These are phyloP conservation scores for Aspergillus sp. DNA, from an alignment of 2,329 filamentous ascomycete genomes.

Conservation along the genomic window DNA sequence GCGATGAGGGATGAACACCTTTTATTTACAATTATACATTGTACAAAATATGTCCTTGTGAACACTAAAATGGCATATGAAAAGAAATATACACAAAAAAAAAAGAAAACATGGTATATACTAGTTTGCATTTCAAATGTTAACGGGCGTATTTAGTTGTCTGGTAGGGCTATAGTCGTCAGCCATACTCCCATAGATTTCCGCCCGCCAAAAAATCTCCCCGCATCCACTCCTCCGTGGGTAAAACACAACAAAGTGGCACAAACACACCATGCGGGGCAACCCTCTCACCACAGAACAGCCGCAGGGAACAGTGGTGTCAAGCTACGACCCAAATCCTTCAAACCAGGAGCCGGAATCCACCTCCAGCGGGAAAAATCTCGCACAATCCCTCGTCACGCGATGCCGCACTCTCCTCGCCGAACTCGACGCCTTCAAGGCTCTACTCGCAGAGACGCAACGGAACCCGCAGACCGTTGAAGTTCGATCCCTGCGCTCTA, in stretches of 20 bases:
- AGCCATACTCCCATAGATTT: neutral
- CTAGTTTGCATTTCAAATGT: neutral
- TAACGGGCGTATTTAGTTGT: neutral
- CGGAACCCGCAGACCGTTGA: conserved; percentile 51
- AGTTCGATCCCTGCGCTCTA: conserved; percentile 50
- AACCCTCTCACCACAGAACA: neutral
- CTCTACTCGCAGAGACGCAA: conserved; percentile 38
- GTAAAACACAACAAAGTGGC: neutral
- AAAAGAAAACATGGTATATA: too few relatives aligned
- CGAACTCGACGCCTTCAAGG: conserved; percentile 48
- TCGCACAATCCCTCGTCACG: conserved; percentile 34
- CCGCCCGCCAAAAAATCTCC: neutral
- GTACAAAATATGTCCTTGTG: conserved; percentile 4
- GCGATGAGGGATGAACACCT: conserved; percentile 9
- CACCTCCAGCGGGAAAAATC: neutral
- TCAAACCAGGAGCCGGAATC: neutral
- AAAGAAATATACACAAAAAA: neutral
- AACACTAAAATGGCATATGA: neutral
- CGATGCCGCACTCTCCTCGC: conserved; percentile 43
- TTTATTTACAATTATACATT: conserved; percentile 3
- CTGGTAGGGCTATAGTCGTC: neutral
- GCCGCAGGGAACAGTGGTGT: neutral
- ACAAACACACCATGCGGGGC: conserved; percentile 2
- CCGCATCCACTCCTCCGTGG: neutral
- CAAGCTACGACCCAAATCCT: neutral